Percentiles rank a stretch among this genome's conserved stretches.
These are phyloP conservation scores for Catenaria anguillulae DNA, from an alignment of 371 early-diverging fungal genomes.

Conservation along the genomic window DNA sequence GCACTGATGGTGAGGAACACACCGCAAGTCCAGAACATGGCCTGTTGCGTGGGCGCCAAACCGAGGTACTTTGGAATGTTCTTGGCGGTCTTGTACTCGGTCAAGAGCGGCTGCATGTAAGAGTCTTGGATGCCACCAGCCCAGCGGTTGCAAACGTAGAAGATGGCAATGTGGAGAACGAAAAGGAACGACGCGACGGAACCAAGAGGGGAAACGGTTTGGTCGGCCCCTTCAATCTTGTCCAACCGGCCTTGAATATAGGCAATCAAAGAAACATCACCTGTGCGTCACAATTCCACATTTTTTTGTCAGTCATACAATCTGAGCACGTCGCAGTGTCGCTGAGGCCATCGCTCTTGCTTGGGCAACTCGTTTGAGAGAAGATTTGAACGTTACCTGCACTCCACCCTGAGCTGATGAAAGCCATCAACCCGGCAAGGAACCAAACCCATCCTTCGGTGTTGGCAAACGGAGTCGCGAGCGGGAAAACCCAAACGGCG, in stretches of 20 bases:
- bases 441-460: slow-evolving; percentile 15
- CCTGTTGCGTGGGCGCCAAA: not conserved
- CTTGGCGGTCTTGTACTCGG: slow-evolving; percentile 10
- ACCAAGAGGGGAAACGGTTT: slow-evolving; percentile 19
- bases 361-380: too few relatives aligned
- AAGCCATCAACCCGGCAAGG: slow-evolving; percentile 24
- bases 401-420: slow-evolving; percentile 34
- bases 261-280: slow-evolving; percentile 33
- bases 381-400: too few relatives aligned
- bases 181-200: too few relatives aligned
- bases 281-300: too few relatives aligned
- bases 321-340: too few relatives aligned
- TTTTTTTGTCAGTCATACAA: too few relatives aligned
- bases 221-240: slow-evolving; percentile 17
- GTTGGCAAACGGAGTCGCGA: slow-evolving; percentile 10
- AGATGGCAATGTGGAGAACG: too few relatives aligned
- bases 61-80: slow-evolving; percentile 18
- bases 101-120: not conserved
- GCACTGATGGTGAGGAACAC: slow-evolving; percentile 23
- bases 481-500: slow-evolving; percentile 24
- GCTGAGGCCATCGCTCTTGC: too few relatives aligned
- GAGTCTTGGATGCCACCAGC: slow-evolving; percentile 20
- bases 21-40: slow-evolving; percentile 11
- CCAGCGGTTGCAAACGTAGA: slow-evolving; percentile 17
- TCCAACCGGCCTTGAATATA: slow-evolving; percentile 29